These are phyloP conservation scores for Phialophora tarda DNA, from an alignment of 2,329 filamentous ascomycete species.

Conservation along the genomic window DNA sequence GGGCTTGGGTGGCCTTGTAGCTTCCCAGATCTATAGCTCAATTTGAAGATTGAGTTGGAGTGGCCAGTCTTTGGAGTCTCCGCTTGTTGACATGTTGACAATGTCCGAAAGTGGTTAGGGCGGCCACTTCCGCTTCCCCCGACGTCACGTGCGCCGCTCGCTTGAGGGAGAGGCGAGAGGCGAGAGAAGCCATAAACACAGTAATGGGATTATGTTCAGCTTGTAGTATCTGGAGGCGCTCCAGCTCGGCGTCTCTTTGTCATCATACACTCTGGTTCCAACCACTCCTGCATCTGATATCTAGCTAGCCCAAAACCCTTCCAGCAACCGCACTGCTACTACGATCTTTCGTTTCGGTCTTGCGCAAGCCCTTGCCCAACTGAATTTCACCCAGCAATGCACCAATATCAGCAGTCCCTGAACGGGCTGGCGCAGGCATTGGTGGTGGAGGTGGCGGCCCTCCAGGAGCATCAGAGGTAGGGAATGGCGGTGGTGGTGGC, in stretches of 20 bases:
- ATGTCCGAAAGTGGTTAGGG: conserved; percentile 22
- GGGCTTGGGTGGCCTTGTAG: not conserved
- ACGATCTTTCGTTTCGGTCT: conserved; percentile 87
- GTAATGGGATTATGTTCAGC: not conserved
- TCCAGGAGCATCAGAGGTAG: conserved; percentile 48
- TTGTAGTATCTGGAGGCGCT: not conserved
- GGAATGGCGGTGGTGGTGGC: conserved; percentile 46
- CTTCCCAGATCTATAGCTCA: not conserved
- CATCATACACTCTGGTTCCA: not conserved
- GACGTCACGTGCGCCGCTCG: not conserved
- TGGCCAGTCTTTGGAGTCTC: not conserved
- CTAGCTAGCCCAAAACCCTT: conserved; percentile 62
- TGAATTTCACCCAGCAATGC: conserved; percentile 83
- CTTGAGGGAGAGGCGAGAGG: not conserved
- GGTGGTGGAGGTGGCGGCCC: conserved; percentile 46
- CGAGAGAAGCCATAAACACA: not conserved
- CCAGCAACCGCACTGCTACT: conserved; percentile 75
- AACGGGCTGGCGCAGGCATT: conserved; percentile 45
- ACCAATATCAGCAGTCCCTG: conserved; percentile 55
- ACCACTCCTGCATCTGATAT: not conserved
- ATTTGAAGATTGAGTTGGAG: not conserved
- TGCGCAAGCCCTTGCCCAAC: conserved; percentile 76
- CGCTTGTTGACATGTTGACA: conserved; percentile 20
- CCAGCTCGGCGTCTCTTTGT: not conserved
- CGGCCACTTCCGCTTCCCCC: not conserved